These are phyloP conservation scores for Santalum album DNA, from an alignment of 164 flowering plant species.

Conservation along the genomic window DNA sequence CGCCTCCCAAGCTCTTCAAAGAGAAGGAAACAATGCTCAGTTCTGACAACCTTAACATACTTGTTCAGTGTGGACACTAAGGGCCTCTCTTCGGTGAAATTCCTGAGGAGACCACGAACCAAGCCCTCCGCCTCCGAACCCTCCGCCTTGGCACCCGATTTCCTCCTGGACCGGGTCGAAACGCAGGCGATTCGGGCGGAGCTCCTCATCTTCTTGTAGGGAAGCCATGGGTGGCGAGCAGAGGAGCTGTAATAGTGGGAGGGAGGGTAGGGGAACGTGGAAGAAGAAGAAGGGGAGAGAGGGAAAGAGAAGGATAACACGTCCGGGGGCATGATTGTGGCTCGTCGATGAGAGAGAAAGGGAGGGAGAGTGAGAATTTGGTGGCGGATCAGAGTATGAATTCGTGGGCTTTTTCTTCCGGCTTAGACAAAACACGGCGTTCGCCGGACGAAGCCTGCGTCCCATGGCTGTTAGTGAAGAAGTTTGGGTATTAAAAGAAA, in stretches of 20 bases:
- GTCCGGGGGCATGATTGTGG: not conserved
- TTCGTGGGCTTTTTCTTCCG: too few species aligned
- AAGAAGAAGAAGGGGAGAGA: not conserved
- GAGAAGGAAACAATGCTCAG: conserved; percentile 80
- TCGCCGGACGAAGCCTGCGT: too few species aligned
- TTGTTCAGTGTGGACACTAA: conserved; percentile 47
- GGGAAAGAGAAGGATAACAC: not conserved
- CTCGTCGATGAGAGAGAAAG: too few species aligned
- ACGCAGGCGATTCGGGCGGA: conserved; percentile 10
- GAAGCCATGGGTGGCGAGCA: conserved; percentile 7
- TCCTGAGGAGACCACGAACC: conserved; percentile 42
- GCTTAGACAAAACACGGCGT: too few species aligned
- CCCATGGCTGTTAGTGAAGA: too few species aligned
- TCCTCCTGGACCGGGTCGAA: conserved; percentile 29
- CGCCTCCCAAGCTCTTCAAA: conserved; percentile 88
- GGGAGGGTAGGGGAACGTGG: not conserved
- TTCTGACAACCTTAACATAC: conserved; percentile 60
- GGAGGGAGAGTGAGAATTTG: too few species aligned
- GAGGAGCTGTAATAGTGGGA: not conserved
- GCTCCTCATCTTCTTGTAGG: not conserved
- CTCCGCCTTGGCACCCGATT: conserved; percentile 14
- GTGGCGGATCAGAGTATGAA: too few species aligned
- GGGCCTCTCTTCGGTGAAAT: conserved; percentile 44
- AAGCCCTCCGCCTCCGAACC: conserved; percentile 43
- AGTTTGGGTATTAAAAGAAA: too few species aligned